These are phyloP conservation scores for Barbatosphaeria neglecta DNA, from an alignment of 495 filamentous ascomycete genomes.

Conservation along the genomic window DNA sequence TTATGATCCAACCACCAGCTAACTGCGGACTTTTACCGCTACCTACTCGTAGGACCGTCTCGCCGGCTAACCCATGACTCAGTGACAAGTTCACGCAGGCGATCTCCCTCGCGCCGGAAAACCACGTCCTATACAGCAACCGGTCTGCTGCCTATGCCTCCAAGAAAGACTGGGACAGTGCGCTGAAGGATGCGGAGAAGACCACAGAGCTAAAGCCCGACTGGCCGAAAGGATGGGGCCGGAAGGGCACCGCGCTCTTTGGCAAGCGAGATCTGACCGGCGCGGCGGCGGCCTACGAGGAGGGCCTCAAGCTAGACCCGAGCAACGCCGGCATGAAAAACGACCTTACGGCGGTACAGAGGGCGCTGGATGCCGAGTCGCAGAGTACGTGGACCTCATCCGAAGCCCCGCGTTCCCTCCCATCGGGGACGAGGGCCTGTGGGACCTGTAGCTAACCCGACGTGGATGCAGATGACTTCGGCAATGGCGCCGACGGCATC, in stretches of 20 bases:
- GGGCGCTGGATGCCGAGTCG: slow-evolving; percentile 77
- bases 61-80: background rate
- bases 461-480: slow-evolving; percentile 8
- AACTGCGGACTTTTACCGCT: too few species aligned
- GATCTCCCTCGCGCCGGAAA: slow-evolving; percentile 73
- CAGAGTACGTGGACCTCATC: slow-evolving; percentile 44
- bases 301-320: slow-evolving; percentile 83
- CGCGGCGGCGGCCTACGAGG: slow-evolving; percentile 79
- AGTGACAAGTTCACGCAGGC: slow-evolving; percentile 92
- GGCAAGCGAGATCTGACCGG: slow-evolving; percentile 75
- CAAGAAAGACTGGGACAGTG: slow-evolving; percentile 71
- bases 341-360: slow-evolving; percentile 67
- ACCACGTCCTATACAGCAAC: slow-evolving; percentile 97
- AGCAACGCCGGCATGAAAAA: slow-evolving; percentile 87
- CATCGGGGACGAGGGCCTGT: background rate
- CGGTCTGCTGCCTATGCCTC: slow-evolving; percentile 93
- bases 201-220: slow-evolving; percentile 89
- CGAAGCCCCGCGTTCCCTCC: background rate
- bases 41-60: too few species aligned
- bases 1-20: slow-evolving; percentile 15
- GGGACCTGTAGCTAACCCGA: background rate
- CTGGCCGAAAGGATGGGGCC: slow-evolving; percentile 91
- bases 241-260: slow-evolving; percentile 85
- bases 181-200: slow-evolving; percentile 83
- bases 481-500: slow-evolving; percentile 59